A percentile compares a stretch with the other conserved stretches of the same genome.
Evolutionary conservation across 192 early-diverging fungal species (phyloP).

Genomic region (Gamsiella multidivaricata): DNA sequence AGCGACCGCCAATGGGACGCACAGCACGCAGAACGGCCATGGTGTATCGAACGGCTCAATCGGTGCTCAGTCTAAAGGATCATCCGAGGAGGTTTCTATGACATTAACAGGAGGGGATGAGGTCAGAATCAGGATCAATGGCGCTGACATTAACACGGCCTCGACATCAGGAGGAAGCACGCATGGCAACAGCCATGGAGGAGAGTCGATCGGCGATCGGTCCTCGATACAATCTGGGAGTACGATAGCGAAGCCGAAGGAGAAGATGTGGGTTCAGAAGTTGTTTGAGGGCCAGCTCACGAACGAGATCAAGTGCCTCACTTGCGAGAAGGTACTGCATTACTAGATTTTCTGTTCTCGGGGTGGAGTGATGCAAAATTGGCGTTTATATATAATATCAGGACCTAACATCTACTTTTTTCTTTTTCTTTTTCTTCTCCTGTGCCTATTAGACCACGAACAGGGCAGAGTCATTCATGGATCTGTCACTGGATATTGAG

Average conservation of each 20-base stretch:
- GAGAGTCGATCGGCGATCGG: conserved; percentile 43
- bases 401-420: not conserved
- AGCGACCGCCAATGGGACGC: conserved; percentile 12
- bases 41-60: conserved; percentile 13
- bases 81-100: conserved; percentile 36
- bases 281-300: conserved; percentile 95
- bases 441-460: conserved; percentile 81
- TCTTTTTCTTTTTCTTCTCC: not conserved
- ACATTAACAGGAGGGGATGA: conserved; percentile 42
- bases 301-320: conserved; percentile 97
- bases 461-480: conserved; percentile 94
- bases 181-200: conserved; percentile 13
- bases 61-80: not conserved
- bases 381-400: too few species aligned
- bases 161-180: conserved; percentile 32
- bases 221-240: conserved; percentile 52
- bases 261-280: conserved; percentile 91
- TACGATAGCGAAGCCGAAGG: conserved; percentile 43
- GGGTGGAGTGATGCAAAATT: too few species aligned
- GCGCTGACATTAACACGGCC: conserved; percentile 26
- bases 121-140: conserved; percentile 48
- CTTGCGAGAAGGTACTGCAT: conserved; percentile 85
- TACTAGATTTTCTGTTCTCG: not conserved
- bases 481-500: conserved; percentile 96
- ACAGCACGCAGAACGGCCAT: not conserved